These are phyloP conservation scores for Crithidia mellificae DNA, from an alignment of 208 protist genomes.

Conservation along the genomic window DNA sequence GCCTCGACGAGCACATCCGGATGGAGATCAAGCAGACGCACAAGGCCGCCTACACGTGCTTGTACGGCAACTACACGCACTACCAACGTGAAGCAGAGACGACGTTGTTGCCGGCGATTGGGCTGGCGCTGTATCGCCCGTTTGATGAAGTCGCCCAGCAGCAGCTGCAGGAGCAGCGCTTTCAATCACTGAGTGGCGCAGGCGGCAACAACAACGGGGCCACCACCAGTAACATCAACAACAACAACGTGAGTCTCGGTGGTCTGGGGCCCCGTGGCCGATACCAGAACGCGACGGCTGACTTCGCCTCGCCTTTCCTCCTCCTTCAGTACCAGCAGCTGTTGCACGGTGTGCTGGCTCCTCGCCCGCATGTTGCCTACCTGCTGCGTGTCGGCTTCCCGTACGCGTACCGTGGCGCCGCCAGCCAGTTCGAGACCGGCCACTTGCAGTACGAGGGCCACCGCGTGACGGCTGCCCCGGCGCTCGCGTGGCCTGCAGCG, in stretches of 20 bases:
- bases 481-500: background rate
- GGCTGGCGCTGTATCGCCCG: slow-evolving; percentile 44
- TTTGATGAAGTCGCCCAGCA: slow-evolving; percentile 37
- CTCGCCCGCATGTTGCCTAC: slow-evolving; percentile 34
- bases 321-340: slow-evolving; percentile 43
- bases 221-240: too few relatives aligned
- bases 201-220: too few relatives aligned
- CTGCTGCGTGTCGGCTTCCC: slow-evolving; percentile 37
- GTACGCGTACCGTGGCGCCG: slow-evolving; percentile 25
- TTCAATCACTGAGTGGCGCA: too few relatives aligned
- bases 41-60: slow-evolving; percentile 53
- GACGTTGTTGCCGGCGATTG: slow-evolving; percentile 34
- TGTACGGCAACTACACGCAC: slow-evolving; percentile 46
- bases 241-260: background rate
- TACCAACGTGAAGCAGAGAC: slow-evolving; percentile 41
- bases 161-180: slow-evolving; percentile 24
- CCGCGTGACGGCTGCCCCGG: slow-evolving; percentile 35
- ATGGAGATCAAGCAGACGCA: slow-evolving; percentile 50
- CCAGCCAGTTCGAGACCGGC: slow-evolving; percentile 10
- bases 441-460: slow-evolving; percentile 31
- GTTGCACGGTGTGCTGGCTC: slow-evolving; percentile 27
- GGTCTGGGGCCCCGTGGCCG: background rate
- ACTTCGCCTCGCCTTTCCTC: slow-evolving; percentile 37
- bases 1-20: slow-evolving; percentile 42
- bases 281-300: background rate